Percentiles rank a stretch among this genome's conserved stretches.
Evolutionary conservation across 805 yeast species (phyloP).

Genomic region (Saccharomyces paradoxus): DNA sequence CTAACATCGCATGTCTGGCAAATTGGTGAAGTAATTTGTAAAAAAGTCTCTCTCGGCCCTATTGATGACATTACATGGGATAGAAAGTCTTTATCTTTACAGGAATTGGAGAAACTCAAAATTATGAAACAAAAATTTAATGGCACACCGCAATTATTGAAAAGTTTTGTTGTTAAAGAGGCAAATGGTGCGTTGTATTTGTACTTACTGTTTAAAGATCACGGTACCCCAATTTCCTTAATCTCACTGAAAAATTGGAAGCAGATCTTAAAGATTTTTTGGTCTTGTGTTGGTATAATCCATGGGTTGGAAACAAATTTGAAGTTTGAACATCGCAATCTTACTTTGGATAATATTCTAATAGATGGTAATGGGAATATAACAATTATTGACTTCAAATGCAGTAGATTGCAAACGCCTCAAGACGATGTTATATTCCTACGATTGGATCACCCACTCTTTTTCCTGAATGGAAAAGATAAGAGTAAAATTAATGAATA

Average conservation of each 20-base stretch:
- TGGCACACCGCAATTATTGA: slow-evolving; percentile 23
- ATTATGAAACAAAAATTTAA: slow-evolving; percentile 1
- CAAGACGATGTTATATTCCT: slow-evolving; percentile 34
- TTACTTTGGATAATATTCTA: slow-evolving; percentile 58
- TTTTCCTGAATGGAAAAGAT: slow-evolving; percentile 53
- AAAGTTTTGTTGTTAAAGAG: slow-evolving; percentile 14
- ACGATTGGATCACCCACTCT: slow-evolving; percentile 53
- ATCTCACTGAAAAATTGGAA: slow-evolving; percentile 16
- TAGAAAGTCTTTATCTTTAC: slow-evolving; percentile 17
- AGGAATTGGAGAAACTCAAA: slow-evolving; percentile 20
- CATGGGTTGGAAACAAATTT: slow-evolving; percentile 44
- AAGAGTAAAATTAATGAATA: slow-evolving; percentile 18
- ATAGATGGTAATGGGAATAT: slow-evolving; percentile 38
- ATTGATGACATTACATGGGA: slow-evolving; percentile 11
- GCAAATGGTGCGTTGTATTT: slow-evolving; percentile 10
- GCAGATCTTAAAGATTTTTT: slow-evolving; percentile 37
- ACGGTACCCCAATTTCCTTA: slow-evolving; percentile 19
- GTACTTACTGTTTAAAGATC: slow-evolving; percentile 21
- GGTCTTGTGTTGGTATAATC: slow-evolving; percentile 43
- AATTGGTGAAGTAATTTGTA: slow-evolving; percentile 14
- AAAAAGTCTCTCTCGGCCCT: slow-evolving; percentile 13
- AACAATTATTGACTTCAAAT: slow-evolving; percentile 50
- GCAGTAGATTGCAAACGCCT: slow-evolving; percentile 34
- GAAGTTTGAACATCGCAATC: slow-evolving; percentile 63
- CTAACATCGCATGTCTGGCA: slow-evolving; percentile 18